These are phyloP conservation scores for Pythium aphanidermatum DNA, from an alignment of 352 stramenopile species.

Conservation along the genomic window DNA sequence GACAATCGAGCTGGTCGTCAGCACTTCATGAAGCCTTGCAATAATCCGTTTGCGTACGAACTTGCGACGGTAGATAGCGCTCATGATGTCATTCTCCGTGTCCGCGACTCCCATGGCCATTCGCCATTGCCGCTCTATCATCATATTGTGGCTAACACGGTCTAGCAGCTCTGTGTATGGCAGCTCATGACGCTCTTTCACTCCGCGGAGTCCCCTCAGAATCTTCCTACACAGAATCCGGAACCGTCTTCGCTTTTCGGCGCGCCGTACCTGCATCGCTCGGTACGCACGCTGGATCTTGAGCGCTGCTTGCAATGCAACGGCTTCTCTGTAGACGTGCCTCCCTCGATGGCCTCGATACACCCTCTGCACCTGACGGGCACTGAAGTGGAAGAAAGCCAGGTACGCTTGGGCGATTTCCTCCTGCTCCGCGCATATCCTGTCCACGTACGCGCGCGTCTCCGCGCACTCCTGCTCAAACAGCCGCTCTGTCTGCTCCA, in stretches of 20 bases:
- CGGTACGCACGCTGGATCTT: constrained; percentile 44
- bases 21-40: constrained; percentile 25
- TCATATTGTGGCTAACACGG: constrained; percentile 51
- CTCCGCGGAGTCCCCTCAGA: constrained; percentile 38
- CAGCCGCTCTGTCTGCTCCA: constrained; percentile 17
- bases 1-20: constrained; percentile 22
- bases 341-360: constrained; percentile 82
- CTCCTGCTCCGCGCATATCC: constrained; percentile 9
- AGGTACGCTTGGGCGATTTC: constrained; percentile 4
- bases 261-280: constrained; percentile 23
- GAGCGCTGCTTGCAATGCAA: constrained; percentile 34
- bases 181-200: constrained; percentile 31
- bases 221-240: constrained; percentile 40
- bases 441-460: constrained; percentile 2
- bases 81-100: constrained; percentile 42
- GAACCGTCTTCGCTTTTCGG: constrained; percentile 28
- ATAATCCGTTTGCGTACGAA: constrained; percentile 41
- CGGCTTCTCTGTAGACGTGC: constrained; percentile 25
- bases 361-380: constrained; percentile 71
- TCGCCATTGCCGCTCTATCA: constrained; percentile 61
- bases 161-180: constrained; percentile 46
- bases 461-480: constrained; percentile 8
- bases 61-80: constrained; percentile 56
- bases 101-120: constrained; percentile 55
- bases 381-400: constrained; percentile 9